Conservation (phyloP, 2,329 filamentous ascomycete species). For the Ceratocystis colombiana region DNA sequence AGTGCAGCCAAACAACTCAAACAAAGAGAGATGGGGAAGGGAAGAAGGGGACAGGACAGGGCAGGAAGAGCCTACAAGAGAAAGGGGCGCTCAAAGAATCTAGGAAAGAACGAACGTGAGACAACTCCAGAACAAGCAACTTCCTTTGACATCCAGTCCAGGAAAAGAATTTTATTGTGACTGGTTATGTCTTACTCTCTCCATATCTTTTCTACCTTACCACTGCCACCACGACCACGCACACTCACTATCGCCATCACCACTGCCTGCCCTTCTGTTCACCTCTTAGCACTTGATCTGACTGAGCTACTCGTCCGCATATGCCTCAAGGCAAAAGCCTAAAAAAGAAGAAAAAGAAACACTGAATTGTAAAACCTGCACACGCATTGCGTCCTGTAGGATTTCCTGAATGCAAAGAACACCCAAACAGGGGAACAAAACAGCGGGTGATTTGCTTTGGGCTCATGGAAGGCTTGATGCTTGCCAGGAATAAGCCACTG, state of each 20-base stretch:
- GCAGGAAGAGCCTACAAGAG: conserved; percentile 1
- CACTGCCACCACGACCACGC: neutral
- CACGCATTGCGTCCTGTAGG: neutral
- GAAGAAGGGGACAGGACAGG: neutral
- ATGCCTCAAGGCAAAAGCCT: neutral
- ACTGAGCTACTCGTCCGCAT: neutral
- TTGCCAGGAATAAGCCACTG: conserved; percentile 4
- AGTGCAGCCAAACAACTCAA: neutral
- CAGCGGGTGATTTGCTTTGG: conserved; percentile 5
- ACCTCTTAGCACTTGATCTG: neutral
- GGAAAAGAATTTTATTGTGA: conserved; percentile 10
- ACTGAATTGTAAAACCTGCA: neutral
- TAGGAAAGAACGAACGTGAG: conserved; percentile 10
- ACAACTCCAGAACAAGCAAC: conserved; percentile 7
- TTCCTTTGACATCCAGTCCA: neutral
- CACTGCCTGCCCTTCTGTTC: neutral
- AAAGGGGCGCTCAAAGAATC: conserved; percentile 7
- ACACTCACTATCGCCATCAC: neutral
- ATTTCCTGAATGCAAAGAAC: neutral
- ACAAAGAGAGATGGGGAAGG: neutral
- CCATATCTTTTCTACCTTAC: neutral
- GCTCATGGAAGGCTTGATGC: conserved; percentile 4
- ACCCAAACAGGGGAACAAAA: neutral
- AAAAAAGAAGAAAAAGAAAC: neutral
- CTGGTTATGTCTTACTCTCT: neutral